Conservation (phyloP, 257 asterid genomes). For the Orobanche coerulescens region DNA sequence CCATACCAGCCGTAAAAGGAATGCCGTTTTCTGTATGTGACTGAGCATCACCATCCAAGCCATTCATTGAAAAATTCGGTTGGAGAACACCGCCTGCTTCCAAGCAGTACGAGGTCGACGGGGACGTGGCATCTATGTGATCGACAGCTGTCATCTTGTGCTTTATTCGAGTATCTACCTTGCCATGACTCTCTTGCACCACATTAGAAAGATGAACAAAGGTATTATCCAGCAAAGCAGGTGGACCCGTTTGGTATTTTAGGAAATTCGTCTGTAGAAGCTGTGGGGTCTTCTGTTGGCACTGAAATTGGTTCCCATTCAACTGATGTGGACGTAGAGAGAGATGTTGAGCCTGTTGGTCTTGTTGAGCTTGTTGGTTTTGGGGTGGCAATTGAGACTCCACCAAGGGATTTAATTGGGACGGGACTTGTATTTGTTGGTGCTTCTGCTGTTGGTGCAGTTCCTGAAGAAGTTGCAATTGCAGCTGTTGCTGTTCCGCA, state of each 20-base stretch:
- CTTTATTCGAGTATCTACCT: constrained; percentile 42
- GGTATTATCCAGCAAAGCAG: constrained; percentile 37
- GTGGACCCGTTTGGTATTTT: constrained; percentile 47
- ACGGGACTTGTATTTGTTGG: constrained; percentile 40
- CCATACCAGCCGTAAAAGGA: constrained; percentile 45
- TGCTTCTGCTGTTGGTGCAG: constrained; percentile 59
- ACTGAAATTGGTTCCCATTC: constrained; percentile 53
- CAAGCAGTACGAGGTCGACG: constrained; percentile 77
- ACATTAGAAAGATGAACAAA: constrained; percentile 45
- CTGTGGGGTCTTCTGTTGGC: constrained; percentile 48
- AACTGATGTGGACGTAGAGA: constrained; percentile 40
- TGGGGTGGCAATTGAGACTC: constrained; percentile 51
- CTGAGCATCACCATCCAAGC: constrained; percentile 68
- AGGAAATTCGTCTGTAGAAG: constrained; percentile 45
- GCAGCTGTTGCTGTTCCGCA: constrained; percentile 66
- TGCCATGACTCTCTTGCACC: constrained; percentile 48
- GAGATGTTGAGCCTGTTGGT: constrained; percentile 41
- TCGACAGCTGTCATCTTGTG: constrained; percentile 33
- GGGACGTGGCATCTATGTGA: constrained; percentile 74
- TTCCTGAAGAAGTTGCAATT: constrained; percentile 69
- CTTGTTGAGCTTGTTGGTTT: constrained; percentile 52
- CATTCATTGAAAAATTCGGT: constrained; percentile 52
- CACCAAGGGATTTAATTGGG: constrained; percentile 37
- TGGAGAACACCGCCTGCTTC: constrained; percentile 57
- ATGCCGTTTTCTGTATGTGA: constrained; percentile 54